Conservation (phyloP, 2,329 filamentous ascomycete species). For the Ustilaginoidea virens region DNA sequence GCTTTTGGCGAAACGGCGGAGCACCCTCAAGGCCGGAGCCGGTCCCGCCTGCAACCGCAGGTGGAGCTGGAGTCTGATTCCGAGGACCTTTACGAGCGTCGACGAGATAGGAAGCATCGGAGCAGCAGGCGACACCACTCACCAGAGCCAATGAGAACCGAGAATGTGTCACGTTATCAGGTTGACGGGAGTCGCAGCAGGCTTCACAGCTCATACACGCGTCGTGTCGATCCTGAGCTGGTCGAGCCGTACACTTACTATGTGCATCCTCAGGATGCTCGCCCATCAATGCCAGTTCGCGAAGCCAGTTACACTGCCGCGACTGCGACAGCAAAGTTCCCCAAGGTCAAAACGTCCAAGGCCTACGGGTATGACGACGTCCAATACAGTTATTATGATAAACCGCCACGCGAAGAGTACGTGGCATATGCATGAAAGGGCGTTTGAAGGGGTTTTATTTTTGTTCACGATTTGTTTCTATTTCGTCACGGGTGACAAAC, state of each 20-base stretch:
- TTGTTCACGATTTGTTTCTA: constrained; percentile 1
- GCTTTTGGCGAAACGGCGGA: constrained; percentile 10
- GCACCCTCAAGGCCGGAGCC: constrained; percentile 20
- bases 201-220: constrained; percentile 13
- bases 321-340: constrained; percentile 8
- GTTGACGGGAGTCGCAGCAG: constrained; percentile 14
- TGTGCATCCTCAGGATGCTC: constrained; percentile 12
- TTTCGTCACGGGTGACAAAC: not conserved
- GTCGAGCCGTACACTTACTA: constrained; percentile 11
- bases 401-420: constrained; percentile 12
- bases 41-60: constrained; percentile 22
- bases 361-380: constrained; percentile 15
- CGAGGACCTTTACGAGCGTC: constrained; percentile 18
- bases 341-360: constrained; percentile 21
- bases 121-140: constrained; percentile 19
- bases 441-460: constrained; percentile 3
- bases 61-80: constrained; percentile 18
- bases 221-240: constrained; percentile 11
- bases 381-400: constrained; percentile 15
- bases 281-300: constrained; percentile 15
- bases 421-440: constrained; percentile 9
- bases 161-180: constrained; percentile 14
- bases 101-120: constrained; percentile 19
- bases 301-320: constrained; percentile 16
- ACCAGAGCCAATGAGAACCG: constrained; percentile 13